Evolutionary conservation across 2,329 filamentous ascomycete species (phyloP).

Genomic region (Lasiodiplodia gonubiensis): DNA sequence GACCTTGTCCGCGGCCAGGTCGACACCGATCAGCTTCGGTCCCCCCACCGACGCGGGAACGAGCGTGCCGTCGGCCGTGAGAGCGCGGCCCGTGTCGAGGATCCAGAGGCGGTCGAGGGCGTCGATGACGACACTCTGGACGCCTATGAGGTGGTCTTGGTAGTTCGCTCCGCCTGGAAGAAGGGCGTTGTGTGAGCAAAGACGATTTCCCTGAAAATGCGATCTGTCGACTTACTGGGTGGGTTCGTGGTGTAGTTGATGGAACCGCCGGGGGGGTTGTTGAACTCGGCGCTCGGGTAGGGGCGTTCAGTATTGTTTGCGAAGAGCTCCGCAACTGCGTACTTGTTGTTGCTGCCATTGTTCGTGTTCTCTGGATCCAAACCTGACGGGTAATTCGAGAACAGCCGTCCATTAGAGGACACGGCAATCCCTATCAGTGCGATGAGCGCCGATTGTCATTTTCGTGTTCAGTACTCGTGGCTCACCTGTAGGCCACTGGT

Average conservation of each 20-base stretch:
- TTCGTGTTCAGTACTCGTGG: too few species aligned
- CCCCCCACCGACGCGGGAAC: slow-evolving; percentile 53
- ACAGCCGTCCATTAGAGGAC: slow-evolving; percentile 56
- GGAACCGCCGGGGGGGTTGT: slow-evolving; percentile 56
- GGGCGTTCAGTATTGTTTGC: slow-evolving; percentile 52
- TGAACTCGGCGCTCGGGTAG: slow-evolving; percentile 53
- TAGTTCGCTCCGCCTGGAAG: slow-evolving; percentile 51
- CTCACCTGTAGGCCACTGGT: slow-evolving; percentile 55
- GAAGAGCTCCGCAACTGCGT: slow-evolving; percentile 56
- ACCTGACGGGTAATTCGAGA: slow-evolving; percentile 59
- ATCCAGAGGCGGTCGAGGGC: slow-evolving; percentile 58
- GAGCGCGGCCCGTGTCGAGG: slow-evolving; percentile 58
- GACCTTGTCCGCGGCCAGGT: slow-evolving; percentile 53
- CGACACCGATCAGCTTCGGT: slow-evolving; percentile 57
- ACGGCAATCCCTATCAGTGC: slow-evolving; percentile 54
- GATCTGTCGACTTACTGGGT: slow-evolving; percentile 34
- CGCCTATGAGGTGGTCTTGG: slow-evolving; percentile 57
- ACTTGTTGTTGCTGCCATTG: slow-evolving; percentile 49
- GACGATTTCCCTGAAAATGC: too few species aligned
- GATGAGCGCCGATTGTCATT: neutral
- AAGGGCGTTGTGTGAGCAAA: neutral
- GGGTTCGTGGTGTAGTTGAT: slow-evolving; percentile 59
- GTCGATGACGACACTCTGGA: slow-evolving; percentile 60
- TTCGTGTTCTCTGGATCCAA: slow-evolving; percentile 57
- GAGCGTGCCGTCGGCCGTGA: slow-evolving; percentile 51